Base-by-base conservation (phyloP, 2,329 filamentous ascomycete species). In the Verticillium nubilum region DNA sequence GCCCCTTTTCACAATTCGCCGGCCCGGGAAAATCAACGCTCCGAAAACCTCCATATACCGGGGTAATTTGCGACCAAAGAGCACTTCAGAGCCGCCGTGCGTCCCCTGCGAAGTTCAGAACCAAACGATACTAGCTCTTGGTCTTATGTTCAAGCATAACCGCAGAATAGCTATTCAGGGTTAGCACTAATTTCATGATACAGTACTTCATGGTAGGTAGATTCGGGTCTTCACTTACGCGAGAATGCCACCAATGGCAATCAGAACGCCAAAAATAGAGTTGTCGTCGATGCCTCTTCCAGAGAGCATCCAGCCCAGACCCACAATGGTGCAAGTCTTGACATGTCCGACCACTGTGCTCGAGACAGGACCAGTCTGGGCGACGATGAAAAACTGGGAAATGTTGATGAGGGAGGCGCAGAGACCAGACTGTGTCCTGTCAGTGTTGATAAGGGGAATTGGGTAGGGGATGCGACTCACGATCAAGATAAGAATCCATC, bases 371-470 rank as follows among this genome's bases (percentile, higher is more conserved):
- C 86, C 85, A 0, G 82, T 83, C 68, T 85, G 80, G 2, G 82
- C 84, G 52, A 86, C 80, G 61, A 87, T 85, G 69, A 85, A 87
- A 63, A 86, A 85, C 68, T 83, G 83, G 13, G 81, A 85, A 67
- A 87, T 79, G 69, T 89, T 89, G 73, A 89, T 87, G 58, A 88
- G 72, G 37, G 82, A 82, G 10, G 87, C 87, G 63, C 87, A 84
- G 6, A 81, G 61, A 19, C 86, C 86, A 59, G 85, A 88, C 83
- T 87, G 59, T 6, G 56, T 53, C 60, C 68, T 61, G 69, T 63
- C 60, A n/a, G 27, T 35, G 52, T n/a, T 27, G 17, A 13, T 7
- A 55, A 35, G 15, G 10, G 28, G 13, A 19, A 50, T 4, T n/a
- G 52, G 12, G 28, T n/a, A 56, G 29, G 28, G 17, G 2, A 25